phyloP scores from a whole-genome alignment of 2,329 filamentous ascomycete species.

The Fonsecaea monophora region DNA sequence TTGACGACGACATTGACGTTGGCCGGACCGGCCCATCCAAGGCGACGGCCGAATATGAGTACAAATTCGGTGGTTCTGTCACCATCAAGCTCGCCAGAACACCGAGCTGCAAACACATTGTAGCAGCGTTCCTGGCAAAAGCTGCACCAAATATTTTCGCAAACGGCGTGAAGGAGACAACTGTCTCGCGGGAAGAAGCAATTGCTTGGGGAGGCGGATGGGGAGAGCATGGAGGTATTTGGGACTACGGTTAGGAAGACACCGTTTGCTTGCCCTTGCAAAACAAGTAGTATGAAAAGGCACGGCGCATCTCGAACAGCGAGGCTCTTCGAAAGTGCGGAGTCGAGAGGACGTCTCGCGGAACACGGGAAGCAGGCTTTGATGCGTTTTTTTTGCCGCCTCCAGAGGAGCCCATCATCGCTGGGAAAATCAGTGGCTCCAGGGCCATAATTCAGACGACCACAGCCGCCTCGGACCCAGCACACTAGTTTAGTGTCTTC shows the following conservation, averaged over 20 bases:
- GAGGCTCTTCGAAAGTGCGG: not conserved
- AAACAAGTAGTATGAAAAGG: not conserved
- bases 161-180: constrained; percentile 61
- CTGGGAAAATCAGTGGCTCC: not conserved
- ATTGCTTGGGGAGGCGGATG: constrained; percentile 70
- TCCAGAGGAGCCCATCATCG: not conserved
- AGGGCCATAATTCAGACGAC: not conserved
- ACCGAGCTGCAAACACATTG: constrained; percentile 82
- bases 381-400: not conserved
- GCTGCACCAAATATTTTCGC: constrained; percentile 66
- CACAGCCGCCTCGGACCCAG: not conserved
- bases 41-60: constrained; percentile 32
- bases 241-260: not conserved
- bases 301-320: not conserved
- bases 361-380: not conserved
- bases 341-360: not conserved
- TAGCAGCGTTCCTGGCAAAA: constrained; percentile 80
- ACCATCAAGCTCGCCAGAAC: constrained; percentile 46
- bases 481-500: not conserved
- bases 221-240: constrained; percentile 43
- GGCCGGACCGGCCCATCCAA: not conserved
- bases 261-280: not conserved
- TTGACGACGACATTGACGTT: constrained; percentile 28
- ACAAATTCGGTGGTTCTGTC: constrained; percentile 49
- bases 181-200: constrained; percentile 69